Base-by-base conservation (phyloP, 805 yeast genomes). In the Citeromyces matritensis region DNA sequence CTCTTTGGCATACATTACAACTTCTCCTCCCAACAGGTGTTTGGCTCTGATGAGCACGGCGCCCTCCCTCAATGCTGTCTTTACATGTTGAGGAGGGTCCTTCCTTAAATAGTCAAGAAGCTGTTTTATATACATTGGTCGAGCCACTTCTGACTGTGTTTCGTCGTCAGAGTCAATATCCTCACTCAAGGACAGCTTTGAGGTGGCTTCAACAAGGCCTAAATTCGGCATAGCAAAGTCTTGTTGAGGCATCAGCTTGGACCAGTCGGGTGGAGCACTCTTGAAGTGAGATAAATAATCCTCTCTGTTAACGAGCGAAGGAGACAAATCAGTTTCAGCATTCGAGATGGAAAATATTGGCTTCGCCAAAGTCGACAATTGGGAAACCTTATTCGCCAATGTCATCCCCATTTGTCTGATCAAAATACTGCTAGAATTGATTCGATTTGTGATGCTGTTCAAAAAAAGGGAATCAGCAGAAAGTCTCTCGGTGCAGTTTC, bases 71-170 rank as follows among this genome's bases (percentile, higher is more conserved):
- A 73, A 55, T 0, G 80, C 80, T 3, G 60, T 35, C 41, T 42
- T 57, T 37, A 42, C 70, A 57, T 57, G 69, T 39, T 59, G 74
- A 40, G 44, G 70, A 9, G 63, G 72, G 19, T 65, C 65, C 0
- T 61, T 57, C 8, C 56, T 54, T 11, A 79, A 56, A 41, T 76
- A 79, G 9, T 56, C 51, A 4, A 83, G 43, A 13, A 86, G 53
- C 37, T 84, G 94, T 39, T 79, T 75, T 26, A 88, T 51, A 42
- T 83, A 88, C 2, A 82, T 60, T 0, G 84, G 85, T 2, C 55
- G 49, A 0, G 61, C 45, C 0, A 69, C 56, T 4, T 47, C 53
- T 2, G 49, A 47, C 5, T 47, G 49, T 46, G 28, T 37, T 28
- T 9, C 39, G 12, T 4, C 29, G 9, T 23, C 30, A 21, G 26